These are phyloP conservation scores for Calonectria leucothoes DNA, from an alignment of 2,329 filamentous ascomycete genomes.

Conservation along the genomic window DNA sequence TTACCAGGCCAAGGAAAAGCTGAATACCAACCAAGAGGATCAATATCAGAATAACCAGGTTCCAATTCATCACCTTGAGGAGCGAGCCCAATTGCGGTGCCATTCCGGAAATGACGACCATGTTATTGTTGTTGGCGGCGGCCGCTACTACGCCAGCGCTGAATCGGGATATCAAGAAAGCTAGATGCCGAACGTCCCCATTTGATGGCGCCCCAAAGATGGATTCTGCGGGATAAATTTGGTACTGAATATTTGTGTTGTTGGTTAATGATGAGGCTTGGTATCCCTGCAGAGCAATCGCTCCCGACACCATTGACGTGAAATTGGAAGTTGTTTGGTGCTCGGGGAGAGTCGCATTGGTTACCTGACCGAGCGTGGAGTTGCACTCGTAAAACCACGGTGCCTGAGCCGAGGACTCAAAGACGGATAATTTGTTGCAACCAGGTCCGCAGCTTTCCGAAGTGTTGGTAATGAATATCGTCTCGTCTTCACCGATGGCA, in stretches of 20 bases:
- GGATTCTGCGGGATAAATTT: conserved; percentile 56
- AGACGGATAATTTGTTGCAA: conserved; percentile 36
- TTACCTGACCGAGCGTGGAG: conserved; percentile 27
- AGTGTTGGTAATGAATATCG: conserved; percentile 36
- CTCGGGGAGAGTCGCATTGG: conserved; percentile 28
- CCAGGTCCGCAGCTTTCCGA: conserved; percentile 19
- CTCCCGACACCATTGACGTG: conserved; percentile 28
- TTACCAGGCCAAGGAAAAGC: neutral
- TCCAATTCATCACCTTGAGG: conserved; percentile 49
- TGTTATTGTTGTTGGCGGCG: conserved; percentile 45
- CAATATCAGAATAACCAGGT: neutral
- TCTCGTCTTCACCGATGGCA: conserved; percentile 29
- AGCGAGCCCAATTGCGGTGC: conserved; percentile 46
- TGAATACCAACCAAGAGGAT: neutral
- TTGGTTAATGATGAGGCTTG: conserved; percentile 28
- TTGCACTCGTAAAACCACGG: conserved; percentile 41
- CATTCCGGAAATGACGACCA: conserved; percentile 41
- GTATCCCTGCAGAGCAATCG: conserved; percentile 39
- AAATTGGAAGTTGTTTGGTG: conserved; percentile 31
- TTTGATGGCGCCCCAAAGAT: conserved; percentile 47
- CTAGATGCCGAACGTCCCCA: conserved; percentile 50
- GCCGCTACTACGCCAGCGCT: conserved; percentile 50
- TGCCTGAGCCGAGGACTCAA: conserved; percentile 30
- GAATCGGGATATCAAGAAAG: conserved; percentile 49
- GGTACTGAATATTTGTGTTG: conserved; percentile 24